phyloP scores from a whole-genome alignment of 2,329 filamentous ascomycete species.

The Thermothelomyces thermophilus region DNA sequence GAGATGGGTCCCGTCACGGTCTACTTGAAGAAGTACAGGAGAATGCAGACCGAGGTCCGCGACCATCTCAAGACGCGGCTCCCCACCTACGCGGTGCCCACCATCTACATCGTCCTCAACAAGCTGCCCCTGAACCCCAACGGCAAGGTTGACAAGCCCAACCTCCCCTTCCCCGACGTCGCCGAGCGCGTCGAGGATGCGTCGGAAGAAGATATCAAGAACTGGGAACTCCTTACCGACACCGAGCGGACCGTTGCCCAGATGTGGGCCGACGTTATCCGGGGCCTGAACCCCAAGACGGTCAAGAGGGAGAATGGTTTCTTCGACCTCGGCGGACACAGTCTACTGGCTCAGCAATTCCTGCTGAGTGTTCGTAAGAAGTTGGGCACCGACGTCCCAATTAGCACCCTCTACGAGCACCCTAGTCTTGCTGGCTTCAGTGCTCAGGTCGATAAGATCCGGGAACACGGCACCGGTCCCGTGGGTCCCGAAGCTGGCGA shows the following conservation, averaged over 20 bases:
- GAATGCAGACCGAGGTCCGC: slow-evolving; percentile 45
- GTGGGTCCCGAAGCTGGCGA: slow-evolving; percentile 32
- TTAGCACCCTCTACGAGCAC: slow-evolving; percentile 63
- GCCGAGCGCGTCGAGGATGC: slow-evolving; percentile 51
- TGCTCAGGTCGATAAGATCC: slow-evolving; percentile 43
- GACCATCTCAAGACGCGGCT: slow-evolving; percentile 65
- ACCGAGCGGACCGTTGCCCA: slow-evolving; percentile 63
- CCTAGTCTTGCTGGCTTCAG: slow-evolving; percentile 45
- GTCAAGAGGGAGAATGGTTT: slow-evolving; percentile 57
- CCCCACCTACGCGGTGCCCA: slow-evolving; percentile 69
- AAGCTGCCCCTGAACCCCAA: slow-evolving; percentile 78
- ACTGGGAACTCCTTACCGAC: slow-evolving; percentile 37
- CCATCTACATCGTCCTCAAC: slow-evolving; percentile 64
- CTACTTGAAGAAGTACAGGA: slow-evolving; percentile 39
- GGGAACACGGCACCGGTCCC: slow-evolving; percentile 23
- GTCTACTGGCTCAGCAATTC: slow-evolving; percentile 73
- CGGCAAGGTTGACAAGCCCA: slow-evolving; percentile 74
- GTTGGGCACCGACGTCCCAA: slow-evolving; percentile 49
- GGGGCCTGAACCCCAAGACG: slow-evolving; percentile 59
- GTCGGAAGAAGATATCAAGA: slow-evolving; percentile 37
- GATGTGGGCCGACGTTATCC: slow-evolving; percentile 68
- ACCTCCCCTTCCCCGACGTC: slow-evolving; percentile 73
- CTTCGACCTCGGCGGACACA: slow-evolving; percentile 76
- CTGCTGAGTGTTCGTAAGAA: slow-evolving; percentile 56
- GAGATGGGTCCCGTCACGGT: slow-evolving; percentile 39